Conservation (phyloP, 495 filamentous ascomycete genomes). For the Tuber umbilicatum region DNA sequence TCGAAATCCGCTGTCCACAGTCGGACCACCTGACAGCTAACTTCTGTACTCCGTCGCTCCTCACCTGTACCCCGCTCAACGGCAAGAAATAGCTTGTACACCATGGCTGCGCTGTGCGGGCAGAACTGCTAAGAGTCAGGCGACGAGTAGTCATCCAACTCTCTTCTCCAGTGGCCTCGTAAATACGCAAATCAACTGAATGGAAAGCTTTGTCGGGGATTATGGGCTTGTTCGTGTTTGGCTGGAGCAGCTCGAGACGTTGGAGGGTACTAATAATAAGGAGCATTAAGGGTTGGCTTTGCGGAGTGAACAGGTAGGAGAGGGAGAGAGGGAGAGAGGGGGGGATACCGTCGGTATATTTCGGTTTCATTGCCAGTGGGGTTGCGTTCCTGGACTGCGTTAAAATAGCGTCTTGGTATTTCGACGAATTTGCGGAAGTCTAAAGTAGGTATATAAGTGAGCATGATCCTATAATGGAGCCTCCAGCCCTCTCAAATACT, state of each 20-base stretch:
- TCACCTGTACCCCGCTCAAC: not conserved
- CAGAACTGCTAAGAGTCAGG: not conserved
- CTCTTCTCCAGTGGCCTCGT: not conserved
- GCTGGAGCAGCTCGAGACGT: not conserved
- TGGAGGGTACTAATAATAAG: not conserved
- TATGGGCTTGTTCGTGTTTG: not conserved
- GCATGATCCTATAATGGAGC: not conserved
- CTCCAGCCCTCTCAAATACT: not conserved
- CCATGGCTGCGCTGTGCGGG: not conserved
- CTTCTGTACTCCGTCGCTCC: not conserved
- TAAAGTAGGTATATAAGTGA: not conserved
- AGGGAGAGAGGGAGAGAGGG: not conserved
- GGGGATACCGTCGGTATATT: not conserved
- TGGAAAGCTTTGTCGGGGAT: not conserved
- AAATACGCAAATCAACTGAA: not conserved
- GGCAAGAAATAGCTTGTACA: constrained; percentile 5
- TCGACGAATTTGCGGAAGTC: not conserved
- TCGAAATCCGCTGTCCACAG: not conserved
- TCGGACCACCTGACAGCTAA: not conserved
- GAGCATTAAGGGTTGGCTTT: not conserved
- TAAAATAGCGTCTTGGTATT: not conserved
- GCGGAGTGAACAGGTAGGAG: not conserved
- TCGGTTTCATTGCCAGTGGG: not conserved
- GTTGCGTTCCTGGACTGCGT: not conserved
- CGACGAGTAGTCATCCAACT: not conserved